Evolutionary conservation across 352 stramenopile species (phyloP).

Genomic region (Achlya hypogyna): DNA sequence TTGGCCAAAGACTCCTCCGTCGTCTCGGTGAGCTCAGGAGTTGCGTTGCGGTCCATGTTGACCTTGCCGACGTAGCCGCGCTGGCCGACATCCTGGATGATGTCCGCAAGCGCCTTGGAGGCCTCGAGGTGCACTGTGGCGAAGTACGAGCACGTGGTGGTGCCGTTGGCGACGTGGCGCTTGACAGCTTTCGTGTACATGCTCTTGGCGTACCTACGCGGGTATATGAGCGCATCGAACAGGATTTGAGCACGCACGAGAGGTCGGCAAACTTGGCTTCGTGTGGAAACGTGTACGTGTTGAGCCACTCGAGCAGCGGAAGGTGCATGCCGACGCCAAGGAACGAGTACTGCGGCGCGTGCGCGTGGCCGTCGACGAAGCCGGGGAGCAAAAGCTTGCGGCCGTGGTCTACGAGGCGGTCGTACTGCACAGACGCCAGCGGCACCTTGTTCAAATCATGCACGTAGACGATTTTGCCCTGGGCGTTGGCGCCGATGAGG

Average conservation of each 20-base stretch:
- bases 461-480: slow-evolving; percentile 44
- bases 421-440: slow-evolving; percentile 8
- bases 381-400: slow-evolving; percentile 84
- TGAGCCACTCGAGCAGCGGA: slow-evolving; percentile 88
- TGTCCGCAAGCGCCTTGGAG: slow-evolving; percentile 85
- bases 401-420: slow-evolving; percentile 48
- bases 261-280: slow-evolving; percentile 71
- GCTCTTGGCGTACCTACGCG: slow-evolving; percentile 29
- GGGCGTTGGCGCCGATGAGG: slow-evolving; percentile 43
- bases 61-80: slow-evolving; percentile 91
- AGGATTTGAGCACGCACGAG: slow-evolving; percentile 24
- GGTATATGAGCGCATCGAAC: not conserved
- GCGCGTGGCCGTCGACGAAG: slow-evolving; percentile 91
- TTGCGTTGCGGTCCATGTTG: slow-evolving; percentile 92
- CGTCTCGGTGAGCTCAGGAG: slow-evolving; percentile 73
- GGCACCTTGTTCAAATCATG: slow-evolving; percentile 28
- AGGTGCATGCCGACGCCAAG: slow-evolving; percentile 90
- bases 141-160: slow-evolving; percentile 93
- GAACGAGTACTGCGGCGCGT: slow-evolving; percentile 92
- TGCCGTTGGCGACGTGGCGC: slow-evolving; percentile 81
- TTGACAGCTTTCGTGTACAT: slow-evolving; percentile 87
- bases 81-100: slow-evolving; percentile 77
- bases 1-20: slow-evolving; percentile 75
- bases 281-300: slow-evolving; percentile 91
- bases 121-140: slow-evolving; percentile 86